phyloP scores from a whole-genome alignment of 495 filamentous ascomycete genomes.

The Podospora appendiculata region DNA sequence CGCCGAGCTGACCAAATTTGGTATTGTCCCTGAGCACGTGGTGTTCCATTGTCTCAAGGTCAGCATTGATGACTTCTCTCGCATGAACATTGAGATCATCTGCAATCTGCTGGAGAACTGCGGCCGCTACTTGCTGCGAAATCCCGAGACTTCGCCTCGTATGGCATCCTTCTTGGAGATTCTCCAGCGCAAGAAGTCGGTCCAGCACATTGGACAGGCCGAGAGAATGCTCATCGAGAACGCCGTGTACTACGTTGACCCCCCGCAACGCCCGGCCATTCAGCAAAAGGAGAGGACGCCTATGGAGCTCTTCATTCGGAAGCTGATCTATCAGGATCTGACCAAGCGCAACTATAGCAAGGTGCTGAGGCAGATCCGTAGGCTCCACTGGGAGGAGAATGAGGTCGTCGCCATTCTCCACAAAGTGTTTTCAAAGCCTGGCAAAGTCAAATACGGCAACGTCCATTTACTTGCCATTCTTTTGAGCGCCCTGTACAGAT shows the following conservation, averaged over 20 bases:
- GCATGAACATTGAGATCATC: conserved; percentile 98
- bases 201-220: conserved; percentile 89
- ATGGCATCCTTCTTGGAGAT: conserved; percentile 95
- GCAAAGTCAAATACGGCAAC: conserved; percentile 95
- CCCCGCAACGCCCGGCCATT: conserved; percentile 86
- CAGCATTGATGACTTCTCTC: conserved; percentile 92
- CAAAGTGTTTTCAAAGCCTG: conserved; percentile 90
- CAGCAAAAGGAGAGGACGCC: conserved; percentile 93
- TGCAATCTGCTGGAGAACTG: conserved; percentile 97
- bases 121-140: conserved; percentile 87
- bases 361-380: conserved; percentile 84
- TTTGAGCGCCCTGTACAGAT: conserved; percentile 78
- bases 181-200: conserved; percentile 88
- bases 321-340: conserved; percentile 85
- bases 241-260: conserved; percentile 95
- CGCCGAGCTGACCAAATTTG: conserved; percentile 95
- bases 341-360: conserved; percentile 91
- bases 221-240: conserved; percentile 99
- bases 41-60: conserved; percentile 99
- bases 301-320: conserved; percentile 84
- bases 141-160: conserved; percentile 84
- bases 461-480: conserved; percentile 92
- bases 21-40: conserved; percentile 95
- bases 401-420: conserved; percentile 80
- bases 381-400: conserved; percentile 92